Evolutionary conservation across 371 early-diverging fungal genomes (phyloP).

Genomic region (Mucor plumbeus): DNA sequence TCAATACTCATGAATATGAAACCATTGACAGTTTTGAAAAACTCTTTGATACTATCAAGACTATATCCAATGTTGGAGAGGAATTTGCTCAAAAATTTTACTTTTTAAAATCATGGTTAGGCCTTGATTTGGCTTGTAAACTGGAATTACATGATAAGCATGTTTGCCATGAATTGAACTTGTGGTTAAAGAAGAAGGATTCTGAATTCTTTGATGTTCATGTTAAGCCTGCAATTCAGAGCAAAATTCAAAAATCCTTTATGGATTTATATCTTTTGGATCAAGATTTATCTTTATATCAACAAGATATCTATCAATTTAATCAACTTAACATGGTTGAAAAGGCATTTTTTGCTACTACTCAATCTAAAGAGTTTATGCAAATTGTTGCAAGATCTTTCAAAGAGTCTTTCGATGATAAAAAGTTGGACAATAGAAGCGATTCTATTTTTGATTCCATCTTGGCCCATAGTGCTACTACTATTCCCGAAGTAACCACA

Average conservation of each 20-base stretch:
- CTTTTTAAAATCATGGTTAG: slow-evolving; percentile 38
- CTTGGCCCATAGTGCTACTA: slow-evolving; percentile 6
- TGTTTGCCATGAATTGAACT: slow-evolving; percentile 59
- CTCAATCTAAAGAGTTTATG: slow-evolving; percentile 31
- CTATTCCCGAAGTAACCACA: background rate
- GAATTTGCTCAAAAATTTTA: slow-evolving; percentile 14
- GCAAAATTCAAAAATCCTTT: slow-evolving; percentile 56
- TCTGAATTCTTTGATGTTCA: slow-evolving; percentile 44
- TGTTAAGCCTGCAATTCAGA: slow-evolving; percentile 52
- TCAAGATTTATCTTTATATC: slow-evolving; percentile 40
- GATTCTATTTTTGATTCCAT: slow-evolving; percentile 25
- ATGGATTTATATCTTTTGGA: slow-evolving; percentile 58
- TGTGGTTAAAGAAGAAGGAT: slow-evolving; percentile 64
- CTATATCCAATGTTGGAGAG: slow-evolving; percentile 1
- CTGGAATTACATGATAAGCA: slow-evolving; percentile 34
- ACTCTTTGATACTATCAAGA: slow-evolving; percentile 32
- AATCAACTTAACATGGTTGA: slow-evolving; percentile 42
- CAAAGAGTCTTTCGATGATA: slow-evolving; percentile 31
- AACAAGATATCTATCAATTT: slow-evolving; percentile 36
- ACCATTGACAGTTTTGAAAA: slow-evolving; percentile 44
- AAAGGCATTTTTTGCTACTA: slow-evolving; percentile 53
- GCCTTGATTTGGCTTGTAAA: slow-evolving; percentile 23
- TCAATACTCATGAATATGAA: slow-evolving; percentile 44
- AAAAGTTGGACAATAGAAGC: background rate
- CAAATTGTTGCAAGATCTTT: slow-evolving; percentile 38